Evolutionary conservation across 192 early-diverging fungal genomes (phyloP), one percentile per base, ranked within the genome.

Genomic region (Radiomyces spectabilis): DNA sequence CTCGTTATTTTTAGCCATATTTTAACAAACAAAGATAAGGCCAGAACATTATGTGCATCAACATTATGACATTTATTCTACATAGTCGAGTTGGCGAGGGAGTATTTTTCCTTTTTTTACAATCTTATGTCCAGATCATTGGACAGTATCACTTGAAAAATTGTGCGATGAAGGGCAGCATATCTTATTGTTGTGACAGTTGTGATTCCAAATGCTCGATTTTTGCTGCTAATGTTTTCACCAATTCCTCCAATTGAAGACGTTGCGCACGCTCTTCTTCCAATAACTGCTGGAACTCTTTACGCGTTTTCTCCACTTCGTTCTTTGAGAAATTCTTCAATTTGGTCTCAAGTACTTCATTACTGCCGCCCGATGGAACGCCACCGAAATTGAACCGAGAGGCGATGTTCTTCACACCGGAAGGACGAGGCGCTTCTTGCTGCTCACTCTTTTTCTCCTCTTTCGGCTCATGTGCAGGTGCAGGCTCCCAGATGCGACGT

Each of bases 291-390:
- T 70, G 61, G 33, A 64, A 56, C 16, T 70, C 68, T 32, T 59
- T 70, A 15, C 53, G 49, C n/a, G 54, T 41, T 29, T 51, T 57
- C 9, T 70, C 68, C n/a, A 64, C 41, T 52, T 70, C 61, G 25
- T 54, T 63, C 34, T 60, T 63, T 25, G 61, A 45, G 46, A 55
- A 53, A 30, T 69, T 69, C 27, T 41, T 55, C 22, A 68, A 49
- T 24, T 68, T 68, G 4, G 66, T 68, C 30, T 68, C 66, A n/a
- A 68, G 27, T 0, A 68, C 66, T 32, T 68, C 66, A 41, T 68
- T 68, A n/a, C 57, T 39, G 5, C 59, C 51, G 10, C 57, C 29
- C 3, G 51, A 41, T 34, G 51, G 46, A 10, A 39, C 51, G 13
- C 63, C 67, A 12, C 41, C 51, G 18, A 64, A 60, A 5, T 59